Conservation (phyloP, 148 eudicot species). For the Pharnaceum exiguum region DNA sequence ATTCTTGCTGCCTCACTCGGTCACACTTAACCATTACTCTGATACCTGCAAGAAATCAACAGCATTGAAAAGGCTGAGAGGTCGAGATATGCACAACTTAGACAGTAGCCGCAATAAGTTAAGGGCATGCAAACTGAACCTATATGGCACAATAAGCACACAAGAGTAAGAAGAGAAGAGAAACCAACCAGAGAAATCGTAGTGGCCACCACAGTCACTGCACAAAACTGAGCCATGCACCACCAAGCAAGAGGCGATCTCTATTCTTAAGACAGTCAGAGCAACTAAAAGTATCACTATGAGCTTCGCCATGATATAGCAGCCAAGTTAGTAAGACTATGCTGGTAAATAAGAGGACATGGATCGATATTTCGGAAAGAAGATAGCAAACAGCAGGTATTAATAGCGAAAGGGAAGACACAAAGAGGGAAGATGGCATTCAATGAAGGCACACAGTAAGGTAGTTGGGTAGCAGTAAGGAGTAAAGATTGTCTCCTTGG, state of each 20-base stretch:
- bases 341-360: neutral
- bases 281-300: constrained; percentile 15
- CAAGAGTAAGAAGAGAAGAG: neutral
- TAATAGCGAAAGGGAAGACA: constrained; percentile 1
- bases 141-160: neutral
- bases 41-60: constrained; percentile 30
- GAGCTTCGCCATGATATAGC: constrained; percentile 25
- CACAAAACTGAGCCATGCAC: constrained; percentile 53
- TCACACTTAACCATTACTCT: constrained; percentile 55
- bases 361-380: constrained; percentile 1
- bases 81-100: neutral
- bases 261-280: constrained; percentile 33
- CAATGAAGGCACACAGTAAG: constrained; percentile 32
- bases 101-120: neutral
- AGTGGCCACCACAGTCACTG: constrained; percentile 40
- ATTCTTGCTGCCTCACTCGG: constrained; percentile 46
- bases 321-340: neutral
- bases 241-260: constrained; percentile 20
- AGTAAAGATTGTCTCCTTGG: constrained; percentile 7
- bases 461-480: constrained; percentile 31
- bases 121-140: neutral
- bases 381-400: neutral
- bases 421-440: constrained; percentile 12
- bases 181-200: constrained; percentile 55
- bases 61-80: neutral